Evolutionary conservation across 1,139 yeast genomes (phyloP).

Genomic region (Sugiyamaella paludigena): DNA sequence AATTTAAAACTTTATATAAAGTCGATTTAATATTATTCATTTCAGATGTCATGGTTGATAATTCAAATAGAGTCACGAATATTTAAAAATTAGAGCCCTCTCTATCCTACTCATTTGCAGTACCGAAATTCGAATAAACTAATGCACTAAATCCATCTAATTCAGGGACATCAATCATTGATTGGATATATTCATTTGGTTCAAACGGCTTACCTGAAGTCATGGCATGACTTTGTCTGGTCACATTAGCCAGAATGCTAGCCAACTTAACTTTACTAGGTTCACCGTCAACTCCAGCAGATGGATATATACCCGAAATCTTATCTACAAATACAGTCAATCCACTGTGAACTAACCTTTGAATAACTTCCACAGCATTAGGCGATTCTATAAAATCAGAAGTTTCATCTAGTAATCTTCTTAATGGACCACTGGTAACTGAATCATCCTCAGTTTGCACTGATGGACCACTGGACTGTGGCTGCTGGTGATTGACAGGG

Average conservation of each 20-base stretch:
- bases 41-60: no score
- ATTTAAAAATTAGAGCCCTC: no score
- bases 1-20: no score
- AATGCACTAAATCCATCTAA: slow-evolving; percentile 87
- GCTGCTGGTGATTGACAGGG: slow-evolving; percentile 20
- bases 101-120: not conserved
- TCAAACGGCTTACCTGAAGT: slow-evolving; percentile 48
- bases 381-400: slow-evolving; percentile 48
- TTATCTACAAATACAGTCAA: slow-evolving; percentile 34
- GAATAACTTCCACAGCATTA: slow-evolving; percentile 41
- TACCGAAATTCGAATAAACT: slow-evolving; percentile 70
- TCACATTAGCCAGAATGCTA: slow-evolving; percentile 61
- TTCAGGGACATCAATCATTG: slow-evolving; percentile 53
- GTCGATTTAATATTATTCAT: no score
- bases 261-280: slow-evolving; percentile 55
- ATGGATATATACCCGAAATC: slow-evolving; percentile 28
- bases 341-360: slow-evolving; percentile 41
- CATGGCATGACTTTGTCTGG: slow-evolving; percentile 62
- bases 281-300: slow-evolving; percentile 19
- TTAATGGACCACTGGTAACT: slow-evolving; percentile 27
- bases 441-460: slow-evolving; percentile 14
- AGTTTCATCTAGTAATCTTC: slow-evolving; percentile 50
- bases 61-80: no score
- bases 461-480: not conserved
- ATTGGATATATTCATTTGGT: slow-evolving; percentile 48